Percentiles rank a stretch among this genome's conserved stretches.
Evolutionary conservation across 2,329 filamentous ascomycete genomes (phyloP).

Genomic region (Penicillium sp.): DNA sequence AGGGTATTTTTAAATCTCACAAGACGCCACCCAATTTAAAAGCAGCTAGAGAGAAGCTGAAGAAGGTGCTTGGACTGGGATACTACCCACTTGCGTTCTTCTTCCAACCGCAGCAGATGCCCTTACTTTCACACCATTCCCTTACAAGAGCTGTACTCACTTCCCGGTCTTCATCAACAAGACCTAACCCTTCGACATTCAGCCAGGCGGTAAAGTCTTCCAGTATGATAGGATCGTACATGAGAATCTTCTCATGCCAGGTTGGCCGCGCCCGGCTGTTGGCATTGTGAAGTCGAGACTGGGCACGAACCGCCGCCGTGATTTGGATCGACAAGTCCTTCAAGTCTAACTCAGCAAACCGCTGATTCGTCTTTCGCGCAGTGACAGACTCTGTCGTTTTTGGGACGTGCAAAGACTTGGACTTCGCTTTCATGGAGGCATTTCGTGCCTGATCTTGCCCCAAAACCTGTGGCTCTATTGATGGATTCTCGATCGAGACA

Average conservation of each 20-base stretch:
- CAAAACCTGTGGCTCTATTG: constrained; percentile 13
- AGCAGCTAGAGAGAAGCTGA: too few relatives aligned
- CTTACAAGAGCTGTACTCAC: constrained; percentile 63
- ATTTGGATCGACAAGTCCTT: constrained; percentile 43
- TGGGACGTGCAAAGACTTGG: constrained; percentile 7
- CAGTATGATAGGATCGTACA: constrained; percentile 84
- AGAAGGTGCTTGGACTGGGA: too few relatives aligned
- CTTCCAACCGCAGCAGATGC: constrained; percentile 72
- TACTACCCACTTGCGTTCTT: constrained; percentile 29
- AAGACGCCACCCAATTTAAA: too few relatives aligned
- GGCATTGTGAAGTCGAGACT: constrained; percentile 26
- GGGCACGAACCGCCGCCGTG: constrained; percentile 43
- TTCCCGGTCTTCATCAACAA: constrained; percentile 60
- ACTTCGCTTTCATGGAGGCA: constrained; percentile 9
- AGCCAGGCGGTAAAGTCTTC: constrained; percentile 82
- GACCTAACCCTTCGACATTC: constrained; percentile 62
- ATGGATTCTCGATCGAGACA: neutral
- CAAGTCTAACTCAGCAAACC: constrained; percentile 18
- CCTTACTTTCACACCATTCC: constrained; percentile 82
- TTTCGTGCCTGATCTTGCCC: constrained; percentile 5
- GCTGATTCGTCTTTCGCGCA: neutral
- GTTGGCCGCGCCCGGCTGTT: constrained; percentile 46
- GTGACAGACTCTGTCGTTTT: neutral
- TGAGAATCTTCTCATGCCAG: constrained; percentile 88
- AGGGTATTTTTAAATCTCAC: too few relatives aligned